Percentiles rank a stretch among this genome's conserved stretches.
Evolutionary conservation across 116 monocot genomes (phyloP).

Genomic region (Zostera marina): DNA sequence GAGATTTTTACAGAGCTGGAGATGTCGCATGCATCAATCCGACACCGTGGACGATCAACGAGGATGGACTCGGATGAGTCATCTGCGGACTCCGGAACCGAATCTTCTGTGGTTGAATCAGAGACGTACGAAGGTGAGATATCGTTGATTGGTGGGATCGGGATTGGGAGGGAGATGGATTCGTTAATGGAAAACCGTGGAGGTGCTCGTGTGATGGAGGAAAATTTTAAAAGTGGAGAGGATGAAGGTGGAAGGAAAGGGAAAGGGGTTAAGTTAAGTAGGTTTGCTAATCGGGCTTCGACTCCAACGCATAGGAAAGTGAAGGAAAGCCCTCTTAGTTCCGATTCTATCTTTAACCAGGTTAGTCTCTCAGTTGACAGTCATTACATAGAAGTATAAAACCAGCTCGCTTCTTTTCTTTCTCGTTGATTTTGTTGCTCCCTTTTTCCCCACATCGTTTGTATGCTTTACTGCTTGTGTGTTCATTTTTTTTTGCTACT

Average conservation of each 20-base stretch:
- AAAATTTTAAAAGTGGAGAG: not conserved
- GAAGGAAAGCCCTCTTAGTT: conserved; percentile 90
- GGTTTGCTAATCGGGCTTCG: conserved; percentile 45
- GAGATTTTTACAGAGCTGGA: too few relatives aligned
- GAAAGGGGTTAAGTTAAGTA: not conserved
- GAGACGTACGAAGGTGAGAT: not conserved
- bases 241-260: conserved; percentile 2
- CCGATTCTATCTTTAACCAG: conserved; percentile 85
- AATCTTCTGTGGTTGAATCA: conserved; percentile 1
- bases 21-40: too few relatives aligned
- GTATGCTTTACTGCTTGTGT: not conserved
- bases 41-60: too few relatives aligned
- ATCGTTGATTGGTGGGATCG: not conserved
- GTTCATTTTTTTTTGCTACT: not conserved
- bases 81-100: conserved; percentile 14
- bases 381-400: not conserved
- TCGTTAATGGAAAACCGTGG: not conserved
- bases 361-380: conserved; percentile 17
- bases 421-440: not conserved
- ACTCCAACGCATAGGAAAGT: conserved; percentile 67
- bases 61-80: too few relatives aligned
- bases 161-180: not conserved
- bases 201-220: not conserved
- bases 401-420: not conserved
- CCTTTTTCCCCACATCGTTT: not conserved